A percentile compares a stretch with the other conserved stretches of the same genome.
Conservation (phyloP, 1,139 yeast genomes). For the Suhomyces choctaworum region DNA sequence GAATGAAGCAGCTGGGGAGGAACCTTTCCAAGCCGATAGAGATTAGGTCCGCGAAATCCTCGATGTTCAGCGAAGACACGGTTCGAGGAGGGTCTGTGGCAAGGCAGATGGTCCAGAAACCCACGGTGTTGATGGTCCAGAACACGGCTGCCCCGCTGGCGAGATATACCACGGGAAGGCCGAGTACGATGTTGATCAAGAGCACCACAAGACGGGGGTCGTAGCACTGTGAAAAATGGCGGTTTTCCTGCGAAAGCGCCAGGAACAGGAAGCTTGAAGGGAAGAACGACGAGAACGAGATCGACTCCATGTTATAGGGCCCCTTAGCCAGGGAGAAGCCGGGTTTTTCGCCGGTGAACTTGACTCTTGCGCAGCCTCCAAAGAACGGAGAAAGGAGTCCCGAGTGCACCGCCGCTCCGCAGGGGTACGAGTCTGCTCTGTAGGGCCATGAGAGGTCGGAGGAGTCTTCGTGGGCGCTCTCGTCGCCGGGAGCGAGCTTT, state of each 20-base stretch:
- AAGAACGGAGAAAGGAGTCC: slow-evolving; percentile 69
- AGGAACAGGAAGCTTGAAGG: slow-evolving; percentile 72
- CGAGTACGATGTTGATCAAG: slow-evolving; percentile 56
- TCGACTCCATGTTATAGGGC: slow-evolving; percentile 52
- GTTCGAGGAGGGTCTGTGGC: slow-evolving; percentile 81
- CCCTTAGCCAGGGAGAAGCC: slow-evolving; percentile 51
- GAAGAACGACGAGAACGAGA: slow-evolving; percentile 68
- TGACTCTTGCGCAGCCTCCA: slow-evolving; percentile 81
- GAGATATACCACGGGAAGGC: slow-evolving; percentile 58
- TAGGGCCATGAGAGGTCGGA: slow-evolving; percentile 47
- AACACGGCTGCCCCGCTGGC: slow-evolving; percentile 56
- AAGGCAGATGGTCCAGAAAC: slow-evolving; percentile 82
- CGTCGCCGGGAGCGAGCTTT: not conserved
- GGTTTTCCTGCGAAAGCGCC: slow-evolving; percentile 9
- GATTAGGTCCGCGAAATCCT: slow-evolving; percentile 58
- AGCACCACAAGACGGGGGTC: slow-evolving; percentile 68
- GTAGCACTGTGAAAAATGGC: slow-evolving; percentile 46
- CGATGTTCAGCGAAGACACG: slow-evolving; percentile 54
- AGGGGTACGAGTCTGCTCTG: slow-evolving; percentile 85
- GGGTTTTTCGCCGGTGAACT: slow-evolving; percentile 56
- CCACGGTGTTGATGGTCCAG: slow-evolving; percentile 65
- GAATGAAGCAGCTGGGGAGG: slow-evolving; percentile 70
- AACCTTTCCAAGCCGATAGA: slow-evolving; percentile 74
- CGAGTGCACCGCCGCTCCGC: slow-evolving; percentile 89
- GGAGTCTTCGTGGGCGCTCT: too few relatives aligned